Base-by-base conservation (phyloP, 768 basidiomycete species). In the Porpolomopsis calyptriformis region DNA sequence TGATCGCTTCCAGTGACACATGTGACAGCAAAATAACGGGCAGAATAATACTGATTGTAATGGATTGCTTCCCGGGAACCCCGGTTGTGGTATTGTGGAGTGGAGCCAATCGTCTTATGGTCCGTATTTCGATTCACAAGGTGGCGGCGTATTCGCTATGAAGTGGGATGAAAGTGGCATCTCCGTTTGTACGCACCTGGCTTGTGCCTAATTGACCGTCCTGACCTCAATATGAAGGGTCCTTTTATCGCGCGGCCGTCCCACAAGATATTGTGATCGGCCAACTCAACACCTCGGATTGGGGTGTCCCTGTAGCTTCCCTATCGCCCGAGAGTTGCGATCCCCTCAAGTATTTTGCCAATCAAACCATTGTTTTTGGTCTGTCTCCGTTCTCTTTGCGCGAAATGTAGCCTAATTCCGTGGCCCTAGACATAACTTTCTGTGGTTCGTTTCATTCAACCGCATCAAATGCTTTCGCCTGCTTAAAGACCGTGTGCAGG, bases 101-200 rank as follows among this genome's bases (percentile, higher is more conserved):
- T 79, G 78, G 77, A 90, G 86, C 55, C 70, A 72, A 18, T 80
- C 83, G 2, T 92, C 89, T 0, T 92, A 86, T 61, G 90, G 90
- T 0, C 79, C 82, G 29, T 75, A 73, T 43, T 91, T 91, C 57
- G 89, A 91, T 50, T 71, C 72, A 1, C 78, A 77, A 56, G 77
- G 82, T 8, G 90, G 90, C 4, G 90, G 90, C 2, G 79, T 89
- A 2, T 91, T 87, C 58, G 87, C 79, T 1, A 88, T 89, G 85
- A 82, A 84, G 54, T 92, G 90, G 90, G 85, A 90, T 56, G 74
- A 78, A 48, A 71, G 69, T 49, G 78, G 80, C 1, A 86, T 89
- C 46, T 74, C 78, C 33, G 73, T 86, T 51, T 88, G 85, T 88
- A 50, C 59, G 85, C 69, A n/a, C 7, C 27, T 11, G 37, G 25